phyloP scores from a whole-genome alignment of 2,329 filamentous ascomycete genomes.

The Pseudogymnoascus sp. region DNA sequence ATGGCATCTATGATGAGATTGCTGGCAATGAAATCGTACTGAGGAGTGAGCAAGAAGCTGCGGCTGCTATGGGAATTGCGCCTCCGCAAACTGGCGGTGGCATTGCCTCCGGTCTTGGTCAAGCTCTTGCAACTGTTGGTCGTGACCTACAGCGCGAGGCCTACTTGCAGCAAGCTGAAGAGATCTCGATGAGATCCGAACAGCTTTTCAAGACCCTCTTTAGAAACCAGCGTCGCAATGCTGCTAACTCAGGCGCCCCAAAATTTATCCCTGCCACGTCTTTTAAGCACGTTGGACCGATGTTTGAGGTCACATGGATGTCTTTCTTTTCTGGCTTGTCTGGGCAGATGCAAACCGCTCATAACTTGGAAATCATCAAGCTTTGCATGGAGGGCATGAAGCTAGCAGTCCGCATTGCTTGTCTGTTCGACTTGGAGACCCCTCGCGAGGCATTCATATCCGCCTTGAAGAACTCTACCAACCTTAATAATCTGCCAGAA shows the following conservation, averaged over 20 bases:
- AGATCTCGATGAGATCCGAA: constrained; percentile 67
- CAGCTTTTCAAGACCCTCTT: constrained; percentile 92
- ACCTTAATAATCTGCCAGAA: constrained; percentile 89
- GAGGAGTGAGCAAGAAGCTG: constrained; percentile 82
- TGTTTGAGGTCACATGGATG: constrained; percentile 99
- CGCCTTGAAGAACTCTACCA: constrained; percentile 86
- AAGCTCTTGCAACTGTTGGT: constrained; percentile 84
- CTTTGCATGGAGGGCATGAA: constrained; percentile 94
- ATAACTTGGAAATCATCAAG: constrained; percentile 86
- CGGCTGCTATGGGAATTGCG: constrained; percentile 65
- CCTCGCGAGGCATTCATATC: constrained; percentile 91
- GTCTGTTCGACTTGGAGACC: constrained; percentile 88
- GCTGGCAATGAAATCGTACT: constrained; percentile 86
- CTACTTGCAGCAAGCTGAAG: constrained; percentile 89
- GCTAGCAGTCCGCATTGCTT: constrained; percentile 85
- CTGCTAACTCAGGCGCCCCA: constrained; percentile 51
- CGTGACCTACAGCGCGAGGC: constrained; percentile 88
- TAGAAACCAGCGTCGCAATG: constrained; percentile 77
- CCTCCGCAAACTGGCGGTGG: constrained; percentile 55
- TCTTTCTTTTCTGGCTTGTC: constrained; percentile 93
- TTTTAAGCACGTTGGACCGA: constrained; percentile 89
- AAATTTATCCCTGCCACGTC: constrained; percentile 89
- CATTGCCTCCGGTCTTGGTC: constrained; percentile 74
- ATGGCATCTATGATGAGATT: constrained; percentile 88
- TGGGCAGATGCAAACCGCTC: constrained; percentile 84